phyloP scores from a whole-genome alignment of 2,329 filamentous ascomycete genomes.

The Pyrenochaeta sp. region DNA sequence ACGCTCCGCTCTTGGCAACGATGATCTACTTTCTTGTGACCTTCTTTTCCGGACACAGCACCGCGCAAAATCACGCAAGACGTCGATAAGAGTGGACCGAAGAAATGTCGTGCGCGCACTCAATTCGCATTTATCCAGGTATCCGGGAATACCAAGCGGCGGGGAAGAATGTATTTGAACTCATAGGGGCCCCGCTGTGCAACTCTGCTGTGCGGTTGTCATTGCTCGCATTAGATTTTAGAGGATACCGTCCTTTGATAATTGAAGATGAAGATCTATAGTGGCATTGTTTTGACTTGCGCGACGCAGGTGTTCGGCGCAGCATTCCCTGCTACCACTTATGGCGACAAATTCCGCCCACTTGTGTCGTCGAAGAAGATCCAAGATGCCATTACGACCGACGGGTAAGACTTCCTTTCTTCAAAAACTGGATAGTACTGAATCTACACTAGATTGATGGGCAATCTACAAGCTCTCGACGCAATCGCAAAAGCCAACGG shows the following conservation, averaged over 20 bases:
- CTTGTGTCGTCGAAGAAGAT: constrained; percentile 50
- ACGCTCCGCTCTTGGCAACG: constrained; percentile 32
- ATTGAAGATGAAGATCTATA: constrained; percentile 39
- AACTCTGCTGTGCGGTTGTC: constrained; percentile 8
- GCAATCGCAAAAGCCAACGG: constrained; percentile 64
- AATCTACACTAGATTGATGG: constrained; percentile 56
- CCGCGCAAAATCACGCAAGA: constrained; percentile 15
- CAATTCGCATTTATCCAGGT: constrained; percentile 18
- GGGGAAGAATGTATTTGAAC: constrained; percentile 24
- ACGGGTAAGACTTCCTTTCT: constrained; percentile 35
- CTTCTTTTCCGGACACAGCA: constrained; percentile 42
- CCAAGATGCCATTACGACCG: constrained; percentile 51
- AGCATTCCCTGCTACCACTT: constrained; percentile 29
- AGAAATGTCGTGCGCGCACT: constrained; percentile 20
- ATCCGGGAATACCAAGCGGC: constrained; percentile 8
- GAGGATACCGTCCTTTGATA: not conserved
- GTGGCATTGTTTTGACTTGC: constrained; percentile 31
- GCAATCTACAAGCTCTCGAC: constrained; percentile 64
- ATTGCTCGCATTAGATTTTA: not conserved
- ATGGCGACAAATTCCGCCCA: constrained; percentile 28
- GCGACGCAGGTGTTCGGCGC: constrained; percentile 35
- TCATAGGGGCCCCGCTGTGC: constrained; percentile 7
- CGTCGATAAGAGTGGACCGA: constrained; percentile 33
- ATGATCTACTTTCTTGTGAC: constrained; percentile 38
- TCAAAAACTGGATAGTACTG: not conserved